Base-by-base conservation (phyloP, 495 filamentous ascomycete genomes). In the Hypoxylon fuscum region DNA sequence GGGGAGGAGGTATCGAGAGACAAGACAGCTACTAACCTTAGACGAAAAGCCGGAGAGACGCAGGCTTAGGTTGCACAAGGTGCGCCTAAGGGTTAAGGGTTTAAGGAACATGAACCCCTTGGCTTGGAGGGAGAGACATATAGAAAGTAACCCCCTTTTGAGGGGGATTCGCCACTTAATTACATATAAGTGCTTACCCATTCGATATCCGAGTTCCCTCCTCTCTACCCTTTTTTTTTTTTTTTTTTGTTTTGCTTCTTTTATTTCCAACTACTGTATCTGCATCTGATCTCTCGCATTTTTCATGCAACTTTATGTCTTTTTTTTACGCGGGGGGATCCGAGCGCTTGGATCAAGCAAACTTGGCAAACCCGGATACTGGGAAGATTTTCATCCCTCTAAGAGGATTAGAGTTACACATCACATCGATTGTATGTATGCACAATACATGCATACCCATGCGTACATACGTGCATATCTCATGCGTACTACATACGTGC, bases 321-420 rank as follows among this genome's bases (percentile, higher is more conserved):
- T 45, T 18, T 41, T 51, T 41, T 17, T 42, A 53, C 45, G 56
- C 56, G 56, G 63, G 63, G 46, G 63, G n/a, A 57, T 66, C 63
- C 63, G 52, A 61, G 25, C 51, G 46, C 37, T 61, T 61, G 56
- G 63, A 66, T 57, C 63, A 50, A 57, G 52, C 17, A 53, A 52
- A 61, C 63, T 57, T 66, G 51, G 63, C 52, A 52, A 55, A 60
- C 51, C 63, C 51, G 63, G 63, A 56, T 66, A 48, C 46, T 66
- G 57, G 63, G 56, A 56, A 52, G 63, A 61, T 57, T 42, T 53
- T 55, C 56, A 49, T 52, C 56, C 46, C 37, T 61, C 46, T 57
- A 43, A 61, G 52, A 61, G 63, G 57, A 48, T 55, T 31, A 52
- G 22, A 43, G 34, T 49, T 41, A 52, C 25, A 50, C 50, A 44